A percentile compares a stretch with the other conserved stretches of the same genome.
Conservation (phyloP, 2,329 filamentous ascomycete genomes). For the Trichoderma cornu-damae region DNA sequence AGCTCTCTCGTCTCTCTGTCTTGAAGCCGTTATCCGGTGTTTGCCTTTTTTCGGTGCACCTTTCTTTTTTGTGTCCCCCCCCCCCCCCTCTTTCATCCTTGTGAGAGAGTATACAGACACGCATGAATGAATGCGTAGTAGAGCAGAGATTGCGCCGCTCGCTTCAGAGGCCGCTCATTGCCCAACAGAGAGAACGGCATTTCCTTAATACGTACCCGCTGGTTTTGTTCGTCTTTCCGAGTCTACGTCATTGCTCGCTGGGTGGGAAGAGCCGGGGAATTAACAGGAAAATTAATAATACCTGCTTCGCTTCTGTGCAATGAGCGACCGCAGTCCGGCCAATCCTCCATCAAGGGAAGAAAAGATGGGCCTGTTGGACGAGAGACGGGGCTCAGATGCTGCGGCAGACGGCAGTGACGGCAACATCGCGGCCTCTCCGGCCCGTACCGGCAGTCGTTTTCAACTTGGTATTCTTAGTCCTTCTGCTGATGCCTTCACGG, state of each 20-base stretch:
- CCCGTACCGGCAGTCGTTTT: slow-evolving; percentile 29
- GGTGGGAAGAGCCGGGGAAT: background rate
- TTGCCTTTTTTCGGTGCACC: slow-evolving; percentile 8
- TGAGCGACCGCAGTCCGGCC: slow-evolving; percentile 38
- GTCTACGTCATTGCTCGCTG: background rate
- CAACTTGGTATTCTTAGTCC: slow-evolving; percentile 25
- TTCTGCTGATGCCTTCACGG: slow-evolving; percentile 25
- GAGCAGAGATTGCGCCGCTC: background rate
- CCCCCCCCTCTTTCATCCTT: no score
- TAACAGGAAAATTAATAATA: background rate
- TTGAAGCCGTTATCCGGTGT: background rate
- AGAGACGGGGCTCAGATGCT: slow-evolving; percentile 39
- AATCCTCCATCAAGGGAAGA: slow-evolving; percentile 39
- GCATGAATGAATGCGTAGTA: background rate
- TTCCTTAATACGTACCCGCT: background rate
- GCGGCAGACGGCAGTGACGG: slow-evolving; percentile 39
- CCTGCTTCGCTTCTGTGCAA: slow-evolving; percentile 30
- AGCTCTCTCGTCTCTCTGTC: background rate
- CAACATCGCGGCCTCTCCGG: background rate
- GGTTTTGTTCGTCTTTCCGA: background rate
- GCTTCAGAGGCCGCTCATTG: background rate
- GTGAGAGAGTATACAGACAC: background rate
- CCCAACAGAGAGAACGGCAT: background rate
- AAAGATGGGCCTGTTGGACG: slow-evolving; percentile 42
- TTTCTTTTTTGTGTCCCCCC: background rate